Evolutionary conservation across 2,329 filamentous ascomycete species (phyloP).

Genomic region (Fusarium armeniacum): DNA sequence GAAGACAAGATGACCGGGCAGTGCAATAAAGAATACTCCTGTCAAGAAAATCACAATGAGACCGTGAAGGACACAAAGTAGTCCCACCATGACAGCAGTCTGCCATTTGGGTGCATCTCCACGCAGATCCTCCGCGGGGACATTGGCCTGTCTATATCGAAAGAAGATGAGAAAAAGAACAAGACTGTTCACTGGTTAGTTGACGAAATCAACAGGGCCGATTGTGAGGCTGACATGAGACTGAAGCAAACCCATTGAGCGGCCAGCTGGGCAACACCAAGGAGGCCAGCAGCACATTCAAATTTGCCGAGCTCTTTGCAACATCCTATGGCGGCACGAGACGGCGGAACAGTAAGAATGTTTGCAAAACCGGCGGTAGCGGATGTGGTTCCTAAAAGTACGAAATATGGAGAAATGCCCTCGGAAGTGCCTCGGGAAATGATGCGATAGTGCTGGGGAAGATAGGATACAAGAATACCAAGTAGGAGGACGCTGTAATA

Average conservation of each 20-base stretch:
- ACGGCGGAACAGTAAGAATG: conserved; percentile 88
- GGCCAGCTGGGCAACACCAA: conserved; percentile 92
- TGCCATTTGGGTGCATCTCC: conserved; percentile 76
- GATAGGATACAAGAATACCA: conserved; percentile 91
- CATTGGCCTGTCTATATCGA: conserved; percentile 71
- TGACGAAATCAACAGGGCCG: conserved; percentile 39
- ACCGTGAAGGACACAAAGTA: conserved; percentile 80
- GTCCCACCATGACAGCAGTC: conserved; percentile 82
- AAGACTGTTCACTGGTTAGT: conserved; percentile 68
- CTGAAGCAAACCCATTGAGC: conserved; percentile 94
- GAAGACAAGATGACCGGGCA: conserved; percentile 73
- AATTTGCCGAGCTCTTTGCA: conserved; percentile 85
- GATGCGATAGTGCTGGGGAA: conserved; percentile 95
- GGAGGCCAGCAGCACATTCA: conserved; percentile 85
- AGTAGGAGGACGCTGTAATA: conserved; percentile 77
- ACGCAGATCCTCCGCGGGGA: conserved; percentile 64
- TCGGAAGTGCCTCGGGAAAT: conserved; percentile 87
- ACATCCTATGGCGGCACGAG: conserved; percentile 85
- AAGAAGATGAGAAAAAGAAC: conserved; percentile 97
- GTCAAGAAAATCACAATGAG: conserved; percentile 78
- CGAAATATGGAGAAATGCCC: conserved; percentile 95
- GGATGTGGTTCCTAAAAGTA: conserved; percentile 92
- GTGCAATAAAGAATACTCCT: conserved; percentile 73
- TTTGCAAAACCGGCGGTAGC: conserved; percentile 92
- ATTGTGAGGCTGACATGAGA: conserved; percentile 77